Conservation (phyloP, 73 alveolate genomes). For the Paramecium sonneborni region DNA sequence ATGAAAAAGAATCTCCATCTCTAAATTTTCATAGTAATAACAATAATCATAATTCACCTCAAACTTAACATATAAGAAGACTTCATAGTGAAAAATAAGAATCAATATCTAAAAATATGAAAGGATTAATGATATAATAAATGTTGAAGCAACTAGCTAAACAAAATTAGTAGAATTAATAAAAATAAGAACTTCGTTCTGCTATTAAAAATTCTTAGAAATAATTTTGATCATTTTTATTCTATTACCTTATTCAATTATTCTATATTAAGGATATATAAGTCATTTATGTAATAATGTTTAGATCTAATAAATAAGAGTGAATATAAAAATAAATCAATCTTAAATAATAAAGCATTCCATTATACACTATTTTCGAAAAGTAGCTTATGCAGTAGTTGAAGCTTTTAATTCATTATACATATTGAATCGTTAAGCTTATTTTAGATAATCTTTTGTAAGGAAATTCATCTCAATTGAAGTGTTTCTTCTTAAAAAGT, state of each 20-base stretch:
- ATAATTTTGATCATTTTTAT: not conserved
- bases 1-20: not conserved
- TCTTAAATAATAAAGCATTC: not conserved
- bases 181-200: not conserved
- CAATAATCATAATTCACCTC: not conserved
- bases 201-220: not conserved
- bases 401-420: not conserved
- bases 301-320: not conserved
- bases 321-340: not conserved
- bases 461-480: not conserved
- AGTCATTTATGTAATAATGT: not conserved
- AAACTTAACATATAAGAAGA: not conserved
- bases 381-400: not conserved
- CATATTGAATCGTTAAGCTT: not conserved
- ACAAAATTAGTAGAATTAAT: not conserved
- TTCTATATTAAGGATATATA: not conserved
- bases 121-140: not conserved
- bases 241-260: not conserved
- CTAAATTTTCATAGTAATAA: not conserved
- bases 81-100: conserved; percentile 18
- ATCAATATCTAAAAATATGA: conserved; percentile 1
- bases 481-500: not conserved
- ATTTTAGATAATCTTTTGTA: not conserved
- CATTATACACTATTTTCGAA: not conserved
- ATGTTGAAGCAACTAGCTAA: not conserved